phyloP scores from a whole-genome alignment of 371 early-diverging fungal species.

The Apophysomyces ossiformis region DNA sequence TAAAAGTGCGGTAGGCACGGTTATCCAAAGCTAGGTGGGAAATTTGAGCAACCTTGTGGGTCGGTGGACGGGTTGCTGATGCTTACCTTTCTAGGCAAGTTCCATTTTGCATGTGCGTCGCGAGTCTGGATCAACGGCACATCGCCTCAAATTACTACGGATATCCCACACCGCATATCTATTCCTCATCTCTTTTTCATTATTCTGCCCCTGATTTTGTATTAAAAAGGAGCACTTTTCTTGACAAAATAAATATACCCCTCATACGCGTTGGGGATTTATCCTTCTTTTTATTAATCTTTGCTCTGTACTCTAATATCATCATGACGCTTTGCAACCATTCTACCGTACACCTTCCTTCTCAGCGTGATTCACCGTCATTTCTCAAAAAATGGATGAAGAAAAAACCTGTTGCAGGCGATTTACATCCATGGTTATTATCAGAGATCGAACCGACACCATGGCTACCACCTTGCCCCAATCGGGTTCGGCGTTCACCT shows the following conservation, averaged over 20 bases:
- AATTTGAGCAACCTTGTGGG: conserved; percentile 8
- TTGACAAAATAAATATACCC: conserved; percentile 1
- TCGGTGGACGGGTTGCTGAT: not conserved
- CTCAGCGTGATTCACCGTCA: conserved; percentile 3
- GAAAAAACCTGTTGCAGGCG: conserved; percentile 20
- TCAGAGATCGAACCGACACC: conserved; percentile 15
- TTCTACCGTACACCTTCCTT: conserved; percentile 20
- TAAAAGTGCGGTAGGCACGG: conserved; percentile 34
- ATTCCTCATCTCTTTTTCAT: conserved; percentile 6
- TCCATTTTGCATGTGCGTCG: conserved; percentile 7
- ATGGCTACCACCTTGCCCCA: conserved; percentile 7
- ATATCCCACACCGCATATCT: not conserved
- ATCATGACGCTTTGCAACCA: conserved; percentile 21
- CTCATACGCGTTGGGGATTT: not conserved
- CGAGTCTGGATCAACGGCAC: not conserved
- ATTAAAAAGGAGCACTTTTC: conserved; percentile 2
- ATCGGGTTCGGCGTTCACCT: not conserved
- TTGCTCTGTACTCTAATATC: conserved; percentile 3
- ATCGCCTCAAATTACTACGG: conserved; percentile 6
- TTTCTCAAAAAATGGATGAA: conserved; percentile 21
- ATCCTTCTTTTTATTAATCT: not conserved
- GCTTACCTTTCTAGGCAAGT: conserved; percentile 4
- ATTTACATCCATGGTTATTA: conserved; percentile 21
- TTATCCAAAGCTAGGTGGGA: conserved; percentile 10
- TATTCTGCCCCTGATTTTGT: conserved; percentile 1